phyloP scores from a whole-genome alignment of 2,329 filamentous ascomycete genomes.

The Exophiala sideris region DNA sequence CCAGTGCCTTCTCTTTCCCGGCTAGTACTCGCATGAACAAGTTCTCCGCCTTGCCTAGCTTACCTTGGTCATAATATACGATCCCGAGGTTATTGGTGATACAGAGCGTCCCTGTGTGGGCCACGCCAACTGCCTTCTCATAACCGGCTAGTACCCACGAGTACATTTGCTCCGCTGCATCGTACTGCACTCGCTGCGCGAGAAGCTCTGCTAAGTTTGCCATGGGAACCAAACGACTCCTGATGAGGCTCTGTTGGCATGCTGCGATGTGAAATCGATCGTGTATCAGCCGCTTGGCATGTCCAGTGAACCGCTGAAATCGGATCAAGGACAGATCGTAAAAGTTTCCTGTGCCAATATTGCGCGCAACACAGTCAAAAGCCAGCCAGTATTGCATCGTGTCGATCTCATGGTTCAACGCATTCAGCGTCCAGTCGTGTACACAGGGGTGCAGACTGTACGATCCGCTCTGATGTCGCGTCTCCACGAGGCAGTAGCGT shows the following conservation, averaged over 20 bases:
- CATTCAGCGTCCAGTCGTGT: slow-evolving; percentile 19
- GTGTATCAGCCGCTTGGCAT: slow-evolving; percentile 4
- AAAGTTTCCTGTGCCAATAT: not conserved
- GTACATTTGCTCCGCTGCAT: slow-evolving; percentile 26
- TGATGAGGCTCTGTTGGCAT: not conserved
- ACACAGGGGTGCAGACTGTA: slow-evolving; percentile 21
- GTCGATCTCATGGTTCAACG: slow-evolving; percentile 11
- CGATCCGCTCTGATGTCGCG: not conserved
- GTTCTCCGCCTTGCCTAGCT: slow-evolving; percentile 28
- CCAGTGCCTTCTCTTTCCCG: slow-evolving; percentile 23
- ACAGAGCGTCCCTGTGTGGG: slow-evolving; percentile 23
- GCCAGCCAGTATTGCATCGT: slow-evolving; percentile 8
- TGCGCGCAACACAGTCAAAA: slow-evolving; percentile 9
- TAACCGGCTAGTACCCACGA: slow-evolving; percentile 7
- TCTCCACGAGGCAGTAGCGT: slow-evolving; percentile 14
- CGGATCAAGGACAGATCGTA: not conserved
- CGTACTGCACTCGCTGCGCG: slow-evolving; percentile 3
- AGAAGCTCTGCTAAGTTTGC: slow-evolving; percentile 5
- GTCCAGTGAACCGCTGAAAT: slow-evolving; percentile 6
- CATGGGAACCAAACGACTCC: not conserved
- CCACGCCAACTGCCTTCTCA: slow-evolving; percentile 10
- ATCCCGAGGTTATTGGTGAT: slow-evolving; percentile 24
- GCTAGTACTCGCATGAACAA: slow-evolving; percentile 27
- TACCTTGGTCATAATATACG: slow-evolving; percentile 24
- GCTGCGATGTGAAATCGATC: not conserved